These are phyloP conservation scores for Hydnum rufescens DNA, from an alignment of 768 basidiomycete species.

Conservation along the genomic window DNA sequence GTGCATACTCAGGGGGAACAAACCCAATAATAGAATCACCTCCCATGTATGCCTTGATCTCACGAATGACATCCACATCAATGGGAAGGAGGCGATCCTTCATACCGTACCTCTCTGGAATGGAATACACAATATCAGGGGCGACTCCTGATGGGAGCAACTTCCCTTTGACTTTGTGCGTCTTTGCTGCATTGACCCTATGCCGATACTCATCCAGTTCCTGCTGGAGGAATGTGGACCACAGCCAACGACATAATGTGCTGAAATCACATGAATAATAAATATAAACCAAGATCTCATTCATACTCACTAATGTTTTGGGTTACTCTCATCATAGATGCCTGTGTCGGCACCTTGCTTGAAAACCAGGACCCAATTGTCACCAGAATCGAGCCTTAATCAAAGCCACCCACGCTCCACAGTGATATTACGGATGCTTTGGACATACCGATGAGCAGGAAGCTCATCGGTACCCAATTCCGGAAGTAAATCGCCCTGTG, in stretches of 20 bases:
- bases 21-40: conserved; percentile 17
- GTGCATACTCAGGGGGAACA: conserved; percentile 6
- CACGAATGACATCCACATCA: conserved; percentile 13
- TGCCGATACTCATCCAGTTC: conserved; percentile 14
- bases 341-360: conserved; percentile 1
- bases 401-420: conserved; percentile 22
- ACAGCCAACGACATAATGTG: conserved; percentile 17
- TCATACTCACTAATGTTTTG: conserved; percentile 17
- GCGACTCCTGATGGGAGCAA: conserved; percentile 21
- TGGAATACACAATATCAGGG: conserved; percentile 17
- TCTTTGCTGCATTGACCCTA: conserved; percentile 14
- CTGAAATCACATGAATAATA: conserved; percentile 8
- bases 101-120: conserved; percentile 15
- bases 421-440: conserved; percentile 17
- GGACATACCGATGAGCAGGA: conserved; percentile 18
- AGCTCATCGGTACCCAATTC: conserved; percentile 12
- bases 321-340: conserved; percentile 14
- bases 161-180: conserved; percentile 19
- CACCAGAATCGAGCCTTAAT: conserved; percentile 17
- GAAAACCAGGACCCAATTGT: conserved; percentile 16
- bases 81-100: conserved; percentile 16
- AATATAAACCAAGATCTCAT: neutral
- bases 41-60: conserved; percentile 16
- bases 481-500: conserved; percentile 12
- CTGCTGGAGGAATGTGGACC: conserved; percentile 15